phyloP scores from a whole-genome alignment of 202 grass and related monocot genomes.

The Bolboschoenoplectus hybrid region DNA sequence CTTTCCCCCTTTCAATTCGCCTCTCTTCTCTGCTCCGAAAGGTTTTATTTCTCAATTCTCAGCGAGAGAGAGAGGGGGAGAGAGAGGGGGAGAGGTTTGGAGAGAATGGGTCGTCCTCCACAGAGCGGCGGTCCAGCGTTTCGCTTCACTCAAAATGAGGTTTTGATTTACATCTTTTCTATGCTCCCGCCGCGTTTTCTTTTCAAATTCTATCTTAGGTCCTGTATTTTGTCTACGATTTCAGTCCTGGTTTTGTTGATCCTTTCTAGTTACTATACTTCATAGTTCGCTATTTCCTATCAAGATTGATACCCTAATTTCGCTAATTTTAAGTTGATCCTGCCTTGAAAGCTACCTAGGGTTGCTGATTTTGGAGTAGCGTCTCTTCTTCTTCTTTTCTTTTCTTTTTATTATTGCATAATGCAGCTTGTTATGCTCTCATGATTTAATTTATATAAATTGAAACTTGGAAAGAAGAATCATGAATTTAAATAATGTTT shows the following conservation, averaged over 20 bases:
- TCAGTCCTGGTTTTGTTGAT: slow-evolving; percentile 2
- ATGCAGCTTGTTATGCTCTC: neutral
- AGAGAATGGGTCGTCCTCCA: slow-evolving; percentile 78
- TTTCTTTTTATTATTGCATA: neutral
- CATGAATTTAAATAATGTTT: neutral
- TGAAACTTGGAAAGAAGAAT: neutral
- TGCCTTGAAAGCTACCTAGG: neutral
- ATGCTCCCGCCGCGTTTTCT: neutral
- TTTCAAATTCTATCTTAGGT: neutral
- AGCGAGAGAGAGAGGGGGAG: neutral
- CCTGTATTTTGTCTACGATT: neutral
- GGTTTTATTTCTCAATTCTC: neutral
- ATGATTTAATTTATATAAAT: neutral
- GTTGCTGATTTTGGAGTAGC: slow-evolving; percentile 9
- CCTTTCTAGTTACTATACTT: neutral
- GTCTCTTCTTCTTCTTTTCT: neutral
- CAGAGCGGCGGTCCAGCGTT: slow-evolving; percentile 79
- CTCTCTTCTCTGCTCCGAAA: neutral
- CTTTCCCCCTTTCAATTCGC: neutral
- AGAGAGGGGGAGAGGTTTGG: neutral
- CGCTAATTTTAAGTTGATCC: slow-evolving; percentile 2
- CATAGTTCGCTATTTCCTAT: neutral
- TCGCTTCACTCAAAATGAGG: slow-evolving; percentile 88
- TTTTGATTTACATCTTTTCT: slow-evolving; percentile 6
- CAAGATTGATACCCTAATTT: neutral